Conservation (phyloP, 177 flowering plant genomes). For the Vitis hybrid region DNA sequence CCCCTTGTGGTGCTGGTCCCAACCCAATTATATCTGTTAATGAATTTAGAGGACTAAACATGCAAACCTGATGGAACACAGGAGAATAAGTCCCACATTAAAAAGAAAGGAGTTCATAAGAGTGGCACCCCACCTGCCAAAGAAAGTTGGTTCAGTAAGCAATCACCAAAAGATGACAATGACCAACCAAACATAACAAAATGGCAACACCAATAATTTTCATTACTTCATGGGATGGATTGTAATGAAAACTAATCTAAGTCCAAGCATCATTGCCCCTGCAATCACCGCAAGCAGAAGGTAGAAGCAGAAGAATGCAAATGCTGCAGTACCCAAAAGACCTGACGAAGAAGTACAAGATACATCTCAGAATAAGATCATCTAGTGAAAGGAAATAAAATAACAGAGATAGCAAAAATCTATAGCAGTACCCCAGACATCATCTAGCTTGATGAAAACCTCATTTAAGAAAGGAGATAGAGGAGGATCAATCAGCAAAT, state of each 20-base stretch:
- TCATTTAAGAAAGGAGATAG: slow-evolving; percentile 91
- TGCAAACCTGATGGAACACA: slow-evolving; percentile 89
- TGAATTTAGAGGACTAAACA: neutral
- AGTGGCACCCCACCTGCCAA: slow-evolving; percentile 90
- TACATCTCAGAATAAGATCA: slow-evolving; percentile 12
- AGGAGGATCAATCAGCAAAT: slow-evolving; percentile 85
- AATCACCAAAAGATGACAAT: slow-evolving; percentile 6
- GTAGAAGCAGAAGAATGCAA: slow-evolving; percentile 99
- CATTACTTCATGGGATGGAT: slow-evolving; percentile 99
- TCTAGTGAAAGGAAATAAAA: slow-evolving; percentile 1
- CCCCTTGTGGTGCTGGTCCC: too few relatives aligned
- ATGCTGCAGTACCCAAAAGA: slow-evolving; percentile 94
- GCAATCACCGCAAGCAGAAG: slow-evolving; percentile 94
- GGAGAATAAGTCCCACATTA: slow-evolving; percentile 92
- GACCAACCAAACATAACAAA: neutral
- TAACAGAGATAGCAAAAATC: neutral
- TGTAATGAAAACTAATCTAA: slow-evolving; percentile 91
- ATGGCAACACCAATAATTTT: neutral
- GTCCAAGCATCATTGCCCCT: slow-evolving; percentile 97
- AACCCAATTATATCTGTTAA: neutral
- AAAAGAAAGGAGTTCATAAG: slow-evolving; percentile 94
- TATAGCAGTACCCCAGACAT: slow-evolving; percentile 72
- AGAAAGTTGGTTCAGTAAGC: slow-evolving; percentile 7
- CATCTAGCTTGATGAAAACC: slow-evolving; percentile 91
- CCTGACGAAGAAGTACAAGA: slow-evolving; percentile 45